phyloP scores from a whole-genome alignment of 1,284 basidiomycete species.

The Gymnopus androsaceus region DNA sequence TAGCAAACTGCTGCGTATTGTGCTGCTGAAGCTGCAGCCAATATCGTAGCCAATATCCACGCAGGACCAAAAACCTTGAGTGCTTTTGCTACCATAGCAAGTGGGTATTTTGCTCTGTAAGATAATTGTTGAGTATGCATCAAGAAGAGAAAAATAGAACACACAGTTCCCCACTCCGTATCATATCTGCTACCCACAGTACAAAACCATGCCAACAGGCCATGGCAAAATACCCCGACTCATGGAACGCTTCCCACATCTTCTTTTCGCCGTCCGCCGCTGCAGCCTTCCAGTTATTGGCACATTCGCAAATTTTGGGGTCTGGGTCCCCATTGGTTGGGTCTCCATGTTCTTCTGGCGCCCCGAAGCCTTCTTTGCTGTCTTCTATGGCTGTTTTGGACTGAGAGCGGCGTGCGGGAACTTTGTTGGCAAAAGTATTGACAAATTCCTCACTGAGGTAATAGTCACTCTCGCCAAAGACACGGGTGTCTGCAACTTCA shows the following conservation, averaged over 20 bases:
- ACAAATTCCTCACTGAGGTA: not conserved
- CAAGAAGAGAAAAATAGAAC: conserved; percentile 12
- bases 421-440: conserved; percentile 18
- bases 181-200: conserved; percentile 35
- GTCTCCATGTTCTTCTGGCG: too few species aligned
- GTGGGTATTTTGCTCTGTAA: conserved; percentile 9
- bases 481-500: not conserved
- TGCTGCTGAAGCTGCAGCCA: too few species aligned
- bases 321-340: not conserved
- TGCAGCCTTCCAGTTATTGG: conserved; percentile 28
- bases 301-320: not conserved
- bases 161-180: conserved; percentile 37
- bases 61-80: not conserved
- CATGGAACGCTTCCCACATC: conserved; percentile 31
- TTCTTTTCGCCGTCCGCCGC: conserved; percentile 28
- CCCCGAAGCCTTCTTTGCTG: too few species aligned
- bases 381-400: too few species aligned
- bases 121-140: not conserved
- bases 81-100: not conserved
- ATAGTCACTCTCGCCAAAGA: not conserved
- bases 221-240: conserved; percentile 35
- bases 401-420: conserved; percentile 7
- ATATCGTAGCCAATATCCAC: conserved; percentile 6
- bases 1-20: too few species aligned
- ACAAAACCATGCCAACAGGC: conserved; percentile 36